Evolutionary conservation across 768 basidiomycete species (phyloP).

Genomic region (Podaxis carcinomalis): DNA sequence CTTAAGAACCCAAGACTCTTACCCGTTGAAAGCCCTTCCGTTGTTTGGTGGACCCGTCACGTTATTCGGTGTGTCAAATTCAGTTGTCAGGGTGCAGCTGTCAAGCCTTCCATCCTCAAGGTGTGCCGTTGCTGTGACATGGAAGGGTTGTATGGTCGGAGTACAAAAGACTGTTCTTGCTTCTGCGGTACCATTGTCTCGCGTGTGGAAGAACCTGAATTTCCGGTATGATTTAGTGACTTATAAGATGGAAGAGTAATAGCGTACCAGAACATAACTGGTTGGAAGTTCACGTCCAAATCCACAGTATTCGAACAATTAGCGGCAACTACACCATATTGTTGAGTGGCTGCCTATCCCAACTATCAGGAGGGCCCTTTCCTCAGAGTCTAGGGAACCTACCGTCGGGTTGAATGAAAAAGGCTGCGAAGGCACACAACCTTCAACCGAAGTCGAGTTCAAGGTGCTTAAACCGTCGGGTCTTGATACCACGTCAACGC

Average conservation of each 20-base stretch:
- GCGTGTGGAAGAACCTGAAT: slow-evolving; percentile 36
- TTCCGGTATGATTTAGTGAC: not conserved
- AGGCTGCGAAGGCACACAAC: slow-evolving; percentile 33
- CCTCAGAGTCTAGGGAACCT: not conserved
- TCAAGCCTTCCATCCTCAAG: slow-evolving; percentile 39
- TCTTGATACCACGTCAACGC: slow-evolving; percentile 16
- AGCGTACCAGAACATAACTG: slow-evolving; percentile 65
- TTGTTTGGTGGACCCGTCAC: slow-evolving; percentile 42
- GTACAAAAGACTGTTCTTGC: slow-evolving; percentile 54
- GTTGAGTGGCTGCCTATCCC: slow-evolving; percentile 32
- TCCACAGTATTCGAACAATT: slow-evolving; percentile 27
- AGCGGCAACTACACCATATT: slow-evolving; percentile 45
- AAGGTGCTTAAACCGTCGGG: slow-evolving; percentile 24
- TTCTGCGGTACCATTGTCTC: slow-evolving; percentile 28
- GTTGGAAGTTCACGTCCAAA: slow-evolving; percentile 32
- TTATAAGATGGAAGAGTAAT: not conserved
- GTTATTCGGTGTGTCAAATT: slow-evolving; percentile 40
- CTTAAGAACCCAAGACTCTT: slow-evolving; percentile 11
- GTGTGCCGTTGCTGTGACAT: slow-evolving; percentile 38
- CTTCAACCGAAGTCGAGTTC: slow-evolving; percentile 39
- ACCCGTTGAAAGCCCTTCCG: slow-evolving; percentile 61
- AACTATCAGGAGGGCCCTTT: not conserved
- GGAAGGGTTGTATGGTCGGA: slow-evolving; percentile 42
- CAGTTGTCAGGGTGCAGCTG: slow-evolving; percentile 27
- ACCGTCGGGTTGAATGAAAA: slow-evolving; percentile 35